phyloP scores from a whole-genome alignment of 345 rosid genomes.

The Chamaenerion angustifolium region DNA sequence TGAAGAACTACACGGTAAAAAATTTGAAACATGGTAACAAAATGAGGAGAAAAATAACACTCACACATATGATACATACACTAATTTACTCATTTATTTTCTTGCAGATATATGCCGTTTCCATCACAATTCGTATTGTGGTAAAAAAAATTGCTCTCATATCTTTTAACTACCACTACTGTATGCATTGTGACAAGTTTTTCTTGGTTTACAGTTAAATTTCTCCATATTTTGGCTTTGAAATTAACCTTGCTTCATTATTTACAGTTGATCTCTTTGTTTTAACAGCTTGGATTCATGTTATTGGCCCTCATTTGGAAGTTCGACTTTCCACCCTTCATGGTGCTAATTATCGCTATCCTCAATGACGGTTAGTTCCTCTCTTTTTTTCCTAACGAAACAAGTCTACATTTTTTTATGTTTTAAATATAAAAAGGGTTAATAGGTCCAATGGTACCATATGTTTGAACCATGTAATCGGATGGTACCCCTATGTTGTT shows the following conservation, averaged over 20 bases:
- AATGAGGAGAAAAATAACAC: too few species aligned
- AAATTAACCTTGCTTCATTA: too few species aligned
- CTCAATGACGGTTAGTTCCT: constrained; percentile 40
- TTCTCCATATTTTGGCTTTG: too few species aligned
- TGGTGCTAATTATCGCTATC: constrained; percentile 52
- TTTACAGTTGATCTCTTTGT: neutral
- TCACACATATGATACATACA: neutral
- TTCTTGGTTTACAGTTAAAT: too few species aligned
- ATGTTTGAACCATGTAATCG: too few species aligned
- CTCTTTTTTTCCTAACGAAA: neutral
- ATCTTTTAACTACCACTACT: too few species aligned
- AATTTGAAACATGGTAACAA: too few species aligned
- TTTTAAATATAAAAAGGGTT: too few species aligned
- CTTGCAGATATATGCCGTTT: constrained; percentile 75
- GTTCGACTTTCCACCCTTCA: constrained; percentile 12
- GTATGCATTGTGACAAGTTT: too few species aligned
- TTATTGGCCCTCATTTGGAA: constrained; percentile 56
- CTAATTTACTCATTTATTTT: constrained; percentile 7
- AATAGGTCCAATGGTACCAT: too few species aligned
- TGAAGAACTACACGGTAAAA: constrained; percentile 54
- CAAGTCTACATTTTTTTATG: neutral
- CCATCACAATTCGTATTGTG: constrained; percentile 78
- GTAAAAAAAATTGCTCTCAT: too few species aligned
- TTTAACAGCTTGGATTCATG: constrained; percentile 50
- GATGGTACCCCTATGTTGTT: too few species aligned